Base-by-base conservation (phyloP, 2,329 filamentous ascomycete species). In the Orbilia javanica region DNA sequence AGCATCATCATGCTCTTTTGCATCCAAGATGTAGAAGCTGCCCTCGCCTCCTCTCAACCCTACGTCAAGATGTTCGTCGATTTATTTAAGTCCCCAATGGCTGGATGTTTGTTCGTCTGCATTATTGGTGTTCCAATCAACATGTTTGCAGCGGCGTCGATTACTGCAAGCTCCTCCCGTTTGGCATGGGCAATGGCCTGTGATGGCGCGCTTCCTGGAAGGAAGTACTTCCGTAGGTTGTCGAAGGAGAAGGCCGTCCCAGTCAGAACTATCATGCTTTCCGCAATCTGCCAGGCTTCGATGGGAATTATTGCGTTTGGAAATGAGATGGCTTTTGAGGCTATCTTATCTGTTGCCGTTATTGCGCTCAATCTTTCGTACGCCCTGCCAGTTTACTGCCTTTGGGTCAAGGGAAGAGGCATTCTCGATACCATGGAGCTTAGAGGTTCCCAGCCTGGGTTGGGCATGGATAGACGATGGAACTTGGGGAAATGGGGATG, bases 1-100 rank as follows among this genome's bases (percentile, higher is more conserved):
- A 79, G 76, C 66, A 72, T 75, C 42, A 66, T 80, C 57, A 68
- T 79, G 77, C 46, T 79, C 67, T 53, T 80, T 74, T 36, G 79
- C 66, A 22, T 78, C 66, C 55, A 79, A 36, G 31, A 81, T 77
- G 27, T 74, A 50, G n/a, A 48, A 36, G 48, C 80, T 64, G n/a
- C 79, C 42, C 74, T 79, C 55, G 39, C 53, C n/a, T 44, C 69
- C 39, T n/a, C 31, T 15, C 69, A 79, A 44, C 75, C 75, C 31
- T 79, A 79, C 36, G 75, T 79, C 34, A 71, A 74, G 27, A 69
- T 79, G 66, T 79, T 79, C 44, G 66, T 79, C 69, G 75, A 79
- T 44, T 42, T 79, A 11, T 79, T 79, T 55, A 79, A 79, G 39
- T 79, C 75, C 0, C 44, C 69, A 31, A 39, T 79, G 20, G 69